A percentile compares a stretch with the other conserved stretches of the same genome.
Evolutionary conservation across 345 rosid genomes (phyloP).

Genomic region (Gossypium anomalum): DNA sequence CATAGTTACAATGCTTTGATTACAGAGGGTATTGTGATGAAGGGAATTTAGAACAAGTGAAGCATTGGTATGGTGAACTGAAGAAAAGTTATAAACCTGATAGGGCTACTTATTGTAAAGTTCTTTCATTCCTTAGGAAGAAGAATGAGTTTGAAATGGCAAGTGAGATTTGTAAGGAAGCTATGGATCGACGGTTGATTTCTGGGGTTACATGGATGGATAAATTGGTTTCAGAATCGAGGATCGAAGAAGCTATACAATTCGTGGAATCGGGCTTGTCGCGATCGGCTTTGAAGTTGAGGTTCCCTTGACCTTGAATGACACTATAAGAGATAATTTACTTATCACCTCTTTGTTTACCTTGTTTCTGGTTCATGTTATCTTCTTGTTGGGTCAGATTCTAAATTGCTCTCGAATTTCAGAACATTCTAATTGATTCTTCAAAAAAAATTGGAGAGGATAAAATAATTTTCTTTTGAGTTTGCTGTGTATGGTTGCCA

Average conservation of each 20-base stretch:
- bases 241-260: constrained; percentile 29
- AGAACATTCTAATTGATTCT: too few species aligned
- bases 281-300: neutral
- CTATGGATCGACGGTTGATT: constrained; percentile 22
- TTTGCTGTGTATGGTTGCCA: too few species aligned
- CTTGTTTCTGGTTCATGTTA: neutral
- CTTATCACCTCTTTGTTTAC: neutral
- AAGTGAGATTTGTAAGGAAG: constrained; percentile 37
- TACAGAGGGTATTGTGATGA: constrained; percentile 42
- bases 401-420: neutral
- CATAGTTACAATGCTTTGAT: constrained; percentile 49
- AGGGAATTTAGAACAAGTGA: constrained; percentile 45
- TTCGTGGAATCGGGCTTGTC: neutral
- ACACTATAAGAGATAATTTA: neutral
- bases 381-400: neutral
- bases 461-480: too few species aligned
- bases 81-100: constrained; percentile 27
- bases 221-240: constrained; percentile 45
- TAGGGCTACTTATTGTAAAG: constrained; percentile 27
- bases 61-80: constrained; percentile 38
- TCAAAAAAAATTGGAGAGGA: too few species aligned
- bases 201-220: constrained; percentile 39
- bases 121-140: constrained; percentile 46
- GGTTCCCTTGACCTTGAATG: neutral
- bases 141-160: constrained; percentile 53